Percentiles rank a stretch among this genome's conserved stretches.
Conservation (phyloP, 805 yeast genomes). For the Kazachstania taianensis region DNA sequence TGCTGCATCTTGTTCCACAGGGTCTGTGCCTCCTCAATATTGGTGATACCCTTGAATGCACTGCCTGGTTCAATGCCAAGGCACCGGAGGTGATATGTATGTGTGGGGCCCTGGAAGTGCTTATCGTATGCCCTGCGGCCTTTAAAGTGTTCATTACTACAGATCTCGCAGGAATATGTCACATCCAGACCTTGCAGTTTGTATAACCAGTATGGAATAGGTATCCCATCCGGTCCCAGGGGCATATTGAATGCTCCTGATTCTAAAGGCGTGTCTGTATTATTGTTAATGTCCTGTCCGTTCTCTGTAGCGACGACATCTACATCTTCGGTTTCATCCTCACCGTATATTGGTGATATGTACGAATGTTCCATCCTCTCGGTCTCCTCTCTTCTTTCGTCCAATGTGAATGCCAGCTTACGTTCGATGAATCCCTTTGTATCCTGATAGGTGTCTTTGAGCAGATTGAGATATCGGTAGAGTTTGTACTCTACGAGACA, state of each 20-base stretch:
- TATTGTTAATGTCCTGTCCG: constrained; percentile 16
- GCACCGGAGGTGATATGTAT: constrained; percentile 60
- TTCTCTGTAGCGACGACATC: constrained; percentile 9
- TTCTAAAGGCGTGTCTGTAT: constrained; percentile 1
- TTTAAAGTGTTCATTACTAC: constrained; percentile 62
- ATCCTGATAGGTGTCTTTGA: constrained; percentile 34
- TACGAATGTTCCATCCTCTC: constrained; percentile 32
- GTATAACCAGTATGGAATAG: constrained; percentile 89
- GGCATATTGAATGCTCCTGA: constrained; percentile 44
- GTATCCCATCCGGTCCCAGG: constrained; percentile 78
- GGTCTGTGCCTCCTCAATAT: constrained; percentile 55
- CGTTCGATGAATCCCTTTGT: constrained; percentile 60
- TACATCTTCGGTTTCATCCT: constrained; percentile 33
- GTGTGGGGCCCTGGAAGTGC: constrained; percentile 68
- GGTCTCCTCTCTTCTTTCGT: constrained; percentile 53
- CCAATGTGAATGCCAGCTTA: constrained; percentile 52
- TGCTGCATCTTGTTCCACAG: constrained; percentile 40
- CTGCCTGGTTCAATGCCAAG: constrained; percentile 54
- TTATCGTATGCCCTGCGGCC: constrained; percentile 64
- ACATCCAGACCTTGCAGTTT: constrained; percentile 78
- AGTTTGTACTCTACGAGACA: constrained; percentile 34
- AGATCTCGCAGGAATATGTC: constrained; percentile 70
- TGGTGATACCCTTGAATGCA: constrained; percentile 52
- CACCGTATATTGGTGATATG: constrained; percentile 30
- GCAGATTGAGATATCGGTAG: constrained; percentile 27